Conservation (phyloP, 2,329 filamentous ascomycete species). For the Laburnicola sp. region DNA sequence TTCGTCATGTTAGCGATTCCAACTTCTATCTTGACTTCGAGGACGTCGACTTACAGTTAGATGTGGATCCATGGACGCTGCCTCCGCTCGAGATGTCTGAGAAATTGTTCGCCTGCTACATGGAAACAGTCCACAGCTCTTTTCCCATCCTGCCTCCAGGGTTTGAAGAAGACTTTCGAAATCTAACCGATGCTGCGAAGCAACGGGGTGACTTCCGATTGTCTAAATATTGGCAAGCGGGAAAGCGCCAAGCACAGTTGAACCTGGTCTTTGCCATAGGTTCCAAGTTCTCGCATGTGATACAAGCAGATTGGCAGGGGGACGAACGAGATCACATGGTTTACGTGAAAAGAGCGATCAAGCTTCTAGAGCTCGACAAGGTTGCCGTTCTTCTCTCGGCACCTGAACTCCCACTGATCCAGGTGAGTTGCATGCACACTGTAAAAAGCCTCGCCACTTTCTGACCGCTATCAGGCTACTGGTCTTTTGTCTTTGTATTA, state of each 20-base stretch:
- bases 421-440: too few species aligned
- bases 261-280: conserved; percentile 51
- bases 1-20: conserved; percentile 27
- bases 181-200: conserved; percentile 17
- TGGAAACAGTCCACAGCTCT: conserved; percentile 41
- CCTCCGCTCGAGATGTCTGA: conserved; percentile 39
- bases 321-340: conserved; percentile 42
- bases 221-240: conserved; percentile 6
- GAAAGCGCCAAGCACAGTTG: conserved; percentile 43
- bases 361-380: conserved; percentile 16
- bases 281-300: conserved; percentile 43
- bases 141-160: conserved; percentile 33
- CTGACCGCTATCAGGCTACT: conserved; percentile 17
- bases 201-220: conserved; percentile 8
- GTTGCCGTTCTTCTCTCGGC: conserved; percentile 10
- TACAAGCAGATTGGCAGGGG: conserved; percentile 30
- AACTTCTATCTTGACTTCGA: conserved; percentile 44
- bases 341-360: conserved; percentile 42
- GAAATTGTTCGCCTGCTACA: conserved; percentile 41
- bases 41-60: conserved; percentile 27
- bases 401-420: conserved; percentile 44
- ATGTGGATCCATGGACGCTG: conserved; percentile 33
- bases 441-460: too few species aligned
- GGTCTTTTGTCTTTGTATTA: conserved; percentile 33
- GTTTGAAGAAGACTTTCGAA: conserved; percentile 27